Evolutionary conservation across 352 stramenopile genomes (phyloP), one percentile per base, ranked within the genome.

Genomic region (Pythium sp.): DNA sequence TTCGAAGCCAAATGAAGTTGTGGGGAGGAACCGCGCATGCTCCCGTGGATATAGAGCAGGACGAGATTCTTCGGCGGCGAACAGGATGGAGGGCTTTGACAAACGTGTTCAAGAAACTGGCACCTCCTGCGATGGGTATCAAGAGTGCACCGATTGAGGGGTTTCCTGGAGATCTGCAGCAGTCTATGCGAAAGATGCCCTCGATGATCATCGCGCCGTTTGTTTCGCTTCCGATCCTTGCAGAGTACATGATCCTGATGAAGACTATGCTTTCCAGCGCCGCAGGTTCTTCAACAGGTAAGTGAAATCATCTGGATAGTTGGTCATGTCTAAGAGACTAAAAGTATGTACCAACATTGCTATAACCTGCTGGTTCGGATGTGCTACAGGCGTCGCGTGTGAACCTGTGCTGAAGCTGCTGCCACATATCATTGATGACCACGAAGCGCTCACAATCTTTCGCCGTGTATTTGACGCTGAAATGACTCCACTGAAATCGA

Each of bases 181-280:
- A 64, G 0, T 85, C 61, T 12, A 73, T 90, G 18, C 75, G 71
- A 14, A 82, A 87, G 68, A 87, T 92, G 79, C 86, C 86, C 0
- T 76, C 86, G 7, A 82, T 83, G 60, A 77, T 93, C 36, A 81
- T 93, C 36, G 81, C 80, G 18, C 84, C 86, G 28, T 92, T 89
- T 54, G 64, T 83, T 1, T 75, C 84, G 2, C 74, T 94, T 15
- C 81, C 84, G 2, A 87, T 94, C 26, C 62, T 92, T 12, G 76
- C 79, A 5, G 86, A 92, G 57, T 92, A 91, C 64, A 94, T 94
- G 86, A 66, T 46, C 11, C 64, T 86, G 15, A 87, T 94, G 76
- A 78, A 86, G 47, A 78, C 67, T 24, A 83, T 76, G 20, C 73
- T 94, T 32, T 81, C 78, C 41, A 71, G 67, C 9, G 73, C 77